Evolutionary conservation across 2,329 filamentous ascomycete species (phyloP), one percentile per base, ranked within the genome.

Genomic region (Annulohypoxylon truncatum): DNA sequence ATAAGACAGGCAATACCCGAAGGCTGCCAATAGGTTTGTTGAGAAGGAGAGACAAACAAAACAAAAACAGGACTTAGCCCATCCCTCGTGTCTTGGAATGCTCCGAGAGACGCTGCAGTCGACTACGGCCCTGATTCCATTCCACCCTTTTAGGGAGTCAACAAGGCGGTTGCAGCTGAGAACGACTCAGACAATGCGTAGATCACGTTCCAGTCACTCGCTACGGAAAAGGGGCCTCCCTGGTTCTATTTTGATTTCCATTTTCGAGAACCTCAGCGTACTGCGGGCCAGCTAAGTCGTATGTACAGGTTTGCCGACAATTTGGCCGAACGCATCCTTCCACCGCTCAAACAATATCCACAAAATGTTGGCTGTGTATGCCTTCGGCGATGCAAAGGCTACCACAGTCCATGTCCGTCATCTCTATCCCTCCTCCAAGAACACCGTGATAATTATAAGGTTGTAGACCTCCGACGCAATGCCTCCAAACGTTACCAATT

Each of bases 1-100:
- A 76, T 76, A 70, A 76, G 62, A 77, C 74, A 76, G 66, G 31
- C 66, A 74, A 76, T 75, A 66, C 55, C 64, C 69, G 9, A 58
- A 47, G 61, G 55, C 64, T 50, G 65, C 72, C 70, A 74, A 74
- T 75, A 42, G 54, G 56, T 47, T 20, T 51, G 48, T 44, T 24
- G 50, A 60, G 46, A 48, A 68, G 24, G 35, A 54, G 58, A 67
- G 59, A 66, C 59, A 67, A 48, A 55, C 68, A 72, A 74, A 74
- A 75, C 67, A 72, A 71, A 73, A 67, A 48, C 60, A 61, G 15
- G 56, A 38, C 53, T 63, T 59, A 71, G 65, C 59, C 29, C 35
- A 55, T 66, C 68, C 64, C 62, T 72, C 55, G 53, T 72, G 71
- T 74, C 71, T 71, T 73, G 74, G 72, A 75, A 73, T 72, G 72